phyloP scores from a whole-genome alignment of 2,329 filamentous ascomycete genomes.

The Xylaria arbuscula region DNA sequence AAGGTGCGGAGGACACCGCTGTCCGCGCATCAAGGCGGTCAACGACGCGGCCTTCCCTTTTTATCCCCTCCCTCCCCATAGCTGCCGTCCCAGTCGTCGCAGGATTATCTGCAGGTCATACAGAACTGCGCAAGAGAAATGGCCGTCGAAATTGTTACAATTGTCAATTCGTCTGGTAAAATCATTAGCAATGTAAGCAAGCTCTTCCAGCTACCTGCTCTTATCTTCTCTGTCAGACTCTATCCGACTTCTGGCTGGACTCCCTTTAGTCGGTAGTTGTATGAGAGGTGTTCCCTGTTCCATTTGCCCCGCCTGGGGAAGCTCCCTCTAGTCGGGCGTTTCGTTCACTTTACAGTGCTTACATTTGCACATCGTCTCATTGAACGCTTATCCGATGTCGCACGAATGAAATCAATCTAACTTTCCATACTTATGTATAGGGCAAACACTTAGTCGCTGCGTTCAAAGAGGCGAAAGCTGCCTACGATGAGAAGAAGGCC shows the following conservation, averaged over 20 bases:
- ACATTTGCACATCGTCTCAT: conserved; percentile 13
- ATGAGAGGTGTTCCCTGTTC: conserved; percentile 28
- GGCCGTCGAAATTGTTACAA: conserved; percentile 49
- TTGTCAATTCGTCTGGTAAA: conserved; percentile 51
- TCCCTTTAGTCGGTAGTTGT: conserved; percentile 18
- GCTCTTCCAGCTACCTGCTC: conserved; percentile 3
- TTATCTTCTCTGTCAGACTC: conserved; percentile 3
- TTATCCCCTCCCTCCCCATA: conserved; percentile 26
- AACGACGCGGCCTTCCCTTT: conserved; percentile 30
- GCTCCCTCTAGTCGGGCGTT: conserved; percentile 16
- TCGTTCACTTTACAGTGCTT: conserved; percentile 20
- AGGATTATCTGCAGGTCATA: conserved; percentile 18
- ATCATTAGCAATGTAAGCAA: conserved; percentile 51
- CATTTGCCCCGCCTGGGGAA: conserved; percentile 26
- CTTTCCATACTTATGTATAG: conserved; percentile 57
- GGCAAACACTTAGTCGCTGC: conserved; percentile 90
- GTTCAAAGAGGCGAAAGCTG: conserved; percentile 90
- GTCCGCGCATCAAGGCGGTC: conserved; percentile 30
- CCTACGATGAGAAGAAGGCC: conserved; percentile 88
- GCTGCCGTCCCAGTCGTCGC: conserved; percentile 27
- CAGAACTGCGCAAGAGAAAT: conserved; percentile 37
- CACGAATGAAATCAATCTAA: conserved; percentile 25
- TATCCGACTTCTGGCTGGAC: background rate
- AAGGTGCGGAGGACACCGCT: conserved; percentile 15
- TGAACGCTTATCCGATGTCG: conserved; percentile 25